Base-by-base conservation (phyloP, 2,329 filamentous ascomycete species). In the Cytospora piceae region DNA sequence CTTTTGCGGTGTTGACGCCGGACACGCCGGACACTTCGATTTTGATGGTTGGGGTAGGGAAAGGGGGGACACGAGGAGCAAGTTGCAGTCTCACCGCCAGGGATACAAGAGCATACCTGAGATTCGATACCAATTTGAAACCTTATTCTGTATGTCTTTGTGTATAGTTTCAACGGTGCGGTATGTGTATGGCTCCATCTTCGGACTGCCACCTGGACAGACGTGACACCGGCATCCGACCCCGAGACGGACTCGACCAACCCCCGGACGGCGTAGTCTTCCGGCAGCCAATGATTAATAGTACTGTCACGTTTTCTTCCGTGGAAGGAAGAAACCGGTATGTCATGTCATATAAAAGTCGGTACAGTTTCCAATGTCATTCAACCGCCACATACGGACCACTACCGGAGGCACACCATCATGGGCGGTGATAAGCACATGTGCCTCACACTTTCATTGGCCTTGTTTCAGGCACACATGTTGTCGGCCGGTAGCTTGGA, bases 381-480 rank as follows among this genome's bases (percentile, higher is more conserved):
- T n/a, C n/a, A 61, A 39, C 32, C 15, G 42, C 42, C n/a, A 20
- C 42, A 8, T 39, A 37, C 34, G 34, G 34, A 12, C 39, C 24
- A 1, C 22, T 39, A 29, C 39, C 53, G 29, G 32, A 54, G 17
- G 22, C 20, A 56, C 37, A 55, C 46, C 37, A 24, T 22, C 29
- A 24, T 22, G 24, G 61, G 53, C 37, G 39, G 39, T 31, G 53
- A 51, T 24, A 51, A 49, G 46, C 46, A 49, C 46, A 49, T 49
- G 46, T 22, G 53, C 31, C 39, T 22, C 31, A 8, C 22, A 24
- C 39, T 63, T 39, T n/a, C n/a, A 63, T 63, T 57, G 53, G 61
- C 56, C 29, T 31, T 37, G 61, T 63, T 51, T 15, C 39, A 63
- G 39, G 29, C 46, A 34, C 60, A 52, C 52, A 29, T 39, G 53